Base-by-base conservation (phyloP, 2,329 filamentous ascomycete genomes). In the Alternaria novae-zelandiae region DNA sequence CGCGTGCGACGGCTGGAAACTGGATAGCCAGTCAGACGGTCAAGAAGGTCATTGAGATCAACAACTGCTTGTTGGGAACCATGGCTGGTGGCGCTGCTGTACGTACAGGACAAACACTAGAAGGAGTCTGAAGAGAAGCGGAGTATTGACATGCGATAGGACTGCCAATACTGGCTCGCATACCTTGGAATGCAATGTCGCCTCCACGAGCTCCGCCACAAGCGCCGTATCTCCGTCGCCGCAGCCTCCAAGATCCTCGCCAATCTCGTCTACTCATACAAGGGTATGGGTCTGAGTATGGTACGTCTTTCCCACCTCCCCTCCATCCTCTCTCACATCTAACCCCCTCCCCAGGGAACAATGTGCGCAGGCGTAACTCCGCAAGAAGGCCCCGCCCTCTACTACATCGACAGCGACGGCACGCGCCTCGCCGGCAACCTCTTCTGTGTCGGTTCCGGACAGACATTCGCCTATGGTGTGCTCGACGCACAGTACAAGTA, bases 11-110 rank as follows among this genome's bases (percentile, higher is more conserved):
- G 51, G 95, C 96, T 28, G 96, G 96, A 77, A 96, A 96, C 88
- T 99, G 96, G 96, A 99, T 99, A 83, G 96, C 96, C 71, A 97
- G 93, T 84, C 96, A 99, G 87, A 99, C 96, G 57, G 96, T 99
- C 79, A 99, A 99, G 90, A 99, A 99, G 88, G 96, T 99, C 73
- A 98, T 99, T 79, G 94, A 97, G 87, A 97, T 97, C 86, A 97
- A 97, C 86, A 93, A 87, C 83, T 91, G 91, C 82, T 87, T 99
- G 82, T 84, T 99, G 77, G 96, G 96, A 70, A 99, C 96, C 73
- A 97, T 99, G 95, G 96, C 96, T 68, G 96, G 96, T 82, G 96
- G 96, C 83, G 96, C 96, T 78, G 96, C 96, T 82, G 89, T 91
- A 54, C 30, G 43, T 30, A 45, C 51, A 44, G 44, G 12, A 51